phyloP scores from a whole-genome alignment of 768 basidiomycete species.

The Tephrocybe rancida region DNA sequence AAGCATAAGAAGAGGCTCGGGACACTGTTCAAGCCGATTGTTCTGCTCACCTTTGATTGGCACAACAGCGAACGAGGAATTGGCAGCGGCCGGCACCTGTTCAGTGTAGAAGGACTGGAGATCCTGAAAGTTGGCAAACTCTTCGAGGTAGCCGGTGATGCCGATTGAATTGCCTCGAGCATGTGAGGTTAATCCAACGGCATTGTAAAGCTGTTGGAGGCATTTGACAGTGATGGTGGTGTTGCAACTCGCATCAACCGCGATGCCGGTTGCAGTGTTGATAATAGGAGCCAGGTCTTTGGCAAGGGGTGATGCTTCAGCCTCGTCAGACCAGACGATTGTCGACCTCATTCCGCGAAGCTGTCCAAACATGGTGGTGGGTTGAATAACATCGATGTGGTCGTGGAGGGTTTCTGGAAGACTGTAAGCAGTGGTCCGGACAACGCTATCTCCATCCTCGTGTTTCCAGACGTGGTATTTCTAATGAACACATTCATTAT shows the following conservation, averaged over 20 bases:
- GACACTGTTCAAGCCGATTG: neutral
- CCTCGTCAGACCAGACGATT: constrained; percentile 23
- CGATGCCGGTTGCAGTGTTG: constrained; percentile 29
- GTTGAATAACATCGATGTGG: constrained; percentile 70
- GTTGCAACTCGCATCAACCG: constrained; percentile 52
- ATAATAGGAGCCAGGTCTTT: constrained; percentile 24
- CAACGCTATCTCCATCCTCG: constrained; percentile 48
- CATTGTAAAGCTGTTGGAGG: constrained; percentile 57
- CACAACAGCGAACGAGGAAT: constrained; percentile 53
- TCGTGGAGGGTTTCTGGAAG: constrained; percentile 58
- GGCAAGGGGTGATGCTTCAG: constrained; percentile 14
- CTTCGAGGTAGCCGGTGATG: constrained; percentile 53
- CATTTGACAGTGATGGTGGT: constrained; percentile 52
- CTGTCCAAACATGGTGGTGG: constrained; percentile 66
- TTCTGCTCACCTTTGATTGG: constrained; percentile 49
- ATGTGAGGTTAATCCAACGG: constrained; percentile 45
- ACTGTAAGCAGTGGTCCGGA: constrained; percentile 69
- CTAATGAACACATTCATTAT: constrained; percentile 29
- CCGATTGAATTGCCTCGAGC: constrained; percentile 50
- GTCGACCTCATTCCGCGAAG: constrained; percentile 14
- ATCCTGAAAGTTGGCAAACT: constrained; percentile 54
- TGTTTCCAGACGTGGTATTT: constrained; percentile 68
- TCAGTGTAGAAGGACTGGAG: constrained; percentile 49
- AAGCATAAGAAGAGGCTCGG: neutral
- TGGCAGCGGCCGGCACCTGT: constrained; percentile 47